Conservation (phyloP, 306 rosid genomes). For the Ziziphus jujuba region DNA sequence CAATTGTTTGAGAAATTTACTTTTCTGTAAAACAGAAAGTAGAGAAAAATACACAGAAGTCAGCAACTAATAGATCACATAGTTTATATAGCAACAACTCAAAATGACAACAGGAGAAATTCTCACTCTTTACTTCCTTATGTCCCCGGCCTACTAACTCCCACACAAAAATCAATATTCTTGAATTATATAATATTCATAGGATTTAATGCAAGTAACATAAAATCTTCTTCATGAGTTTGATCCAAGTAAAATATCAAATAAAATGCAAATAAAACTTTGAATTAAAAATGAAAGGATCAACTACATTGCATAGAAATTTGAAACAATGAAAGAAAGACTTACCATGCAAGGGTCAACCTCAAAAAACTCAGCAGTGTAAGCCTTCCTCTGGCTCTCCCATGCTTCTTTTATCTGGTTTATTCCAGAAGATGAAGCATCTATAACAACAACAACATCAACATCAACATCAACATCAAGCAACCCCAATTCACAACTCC, state of each 20-base stretch:
- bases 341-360: conserved; percentile 78
- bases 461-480: not conserved
- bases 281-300: not conserved
- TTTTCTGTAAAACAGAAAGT: no score
- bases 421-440: conserved; percentile 68
- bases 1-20: no score
- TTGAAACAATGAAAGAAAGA: not conserved
- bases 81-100: no score
- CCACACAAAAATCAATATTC: no score
- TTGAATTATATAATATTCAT: no score
- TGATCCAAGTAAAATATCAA: not conserved
- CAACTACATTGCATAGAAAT: not conserved
- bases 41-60: no score
- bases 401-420: conserved; percentile 68
- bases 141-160: no score
- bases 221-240: no score
- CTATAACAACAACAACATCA: conserved; percentile 30
- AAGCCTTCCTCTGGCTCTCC: conserved; percentile 69
- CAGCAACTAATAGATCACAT: no score
- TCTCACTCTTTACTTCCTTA: no score
- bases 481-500: not conserved
- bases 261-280: not conserved
- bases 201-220: no score
- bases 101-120: no score
- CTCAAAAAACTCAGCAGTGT: conserved; percentile 67